Conservation (phyloP, 495 filamentous ascomycete species). For the Penicillium nucicola region DNA sequence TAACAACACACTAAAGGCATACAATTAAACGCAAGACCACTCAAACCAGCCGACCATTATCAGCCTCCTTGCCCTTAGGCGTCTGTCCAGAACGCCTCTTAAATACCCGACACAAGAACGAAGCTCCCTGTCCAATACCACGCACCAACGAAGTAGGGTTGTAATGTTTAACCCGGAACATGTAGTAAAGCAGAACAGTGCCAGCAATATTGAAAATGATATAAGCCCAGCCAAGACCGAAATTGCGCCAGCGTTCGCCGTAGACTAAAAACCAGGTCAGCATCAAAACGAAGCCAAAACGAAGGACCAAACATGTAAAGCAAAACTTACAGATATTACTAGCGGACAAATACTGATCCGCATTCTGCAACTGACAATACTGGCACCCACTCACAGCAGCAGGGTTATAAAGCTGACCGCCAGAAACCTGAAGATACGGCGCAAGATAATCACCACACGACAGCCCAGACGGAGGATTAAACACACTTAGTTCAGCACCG, state of each 20-base stretch:
- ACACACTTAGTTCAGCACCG: slow-evolving; percentile 45
- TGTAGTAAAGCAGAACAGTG: slow-evolving; percentile 50
- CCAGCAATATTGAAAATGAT: slow-evolving; percentile 49
- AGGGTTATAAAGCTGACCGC: slow-evolving; percentile 45
- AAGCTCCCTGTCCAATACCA: slow-evolving; percentile 23
- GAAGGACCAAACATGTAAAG: background rate
- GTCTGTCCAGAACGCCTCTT: slow-evolving; percentile 48
- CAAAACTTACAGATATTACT: slow-evolving; percentile 44
- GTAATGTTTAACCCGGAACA: slow-evolving; percentile 51
- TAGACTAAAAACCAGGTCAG: slow-evolving; percentile 23
- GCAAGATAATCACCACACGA: slow-evolving; percentile 49
- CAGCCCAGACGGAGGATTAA: slow-evolving; percentile 47
- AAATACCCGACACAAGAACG: slow-evolving; percentile 36
- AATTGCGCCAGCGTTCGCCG: slow-evolving; percentile 51
- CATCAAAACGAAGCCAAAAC: background rate
- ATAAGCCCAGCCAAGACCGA: slow-evolving; percentile 52
- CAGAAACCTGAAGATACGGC: slow-evolving; percentile 26
- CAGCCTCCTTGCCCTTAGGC: slow-evolving; percentile 60
- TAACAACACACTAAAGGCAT: no score
- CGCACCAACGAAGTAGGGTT: slow-evolving; percentile 36
- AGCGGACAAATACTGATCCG: slow-evolving; percentile 45
- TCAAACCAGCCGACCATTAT: slow-evolving; percentile 36
- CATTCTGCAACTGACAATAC: slow-evolving; percentile 44
- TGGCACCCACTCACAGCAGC: slow-evolving; percentile 36
- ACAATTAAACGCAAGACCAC: background rate